Percentiles rank a stretch among this genome's conserved stretches.
Conservation (phyloP, 23 red algal species). For the Cyanidiococcus yangmingshanensis region DNA sequence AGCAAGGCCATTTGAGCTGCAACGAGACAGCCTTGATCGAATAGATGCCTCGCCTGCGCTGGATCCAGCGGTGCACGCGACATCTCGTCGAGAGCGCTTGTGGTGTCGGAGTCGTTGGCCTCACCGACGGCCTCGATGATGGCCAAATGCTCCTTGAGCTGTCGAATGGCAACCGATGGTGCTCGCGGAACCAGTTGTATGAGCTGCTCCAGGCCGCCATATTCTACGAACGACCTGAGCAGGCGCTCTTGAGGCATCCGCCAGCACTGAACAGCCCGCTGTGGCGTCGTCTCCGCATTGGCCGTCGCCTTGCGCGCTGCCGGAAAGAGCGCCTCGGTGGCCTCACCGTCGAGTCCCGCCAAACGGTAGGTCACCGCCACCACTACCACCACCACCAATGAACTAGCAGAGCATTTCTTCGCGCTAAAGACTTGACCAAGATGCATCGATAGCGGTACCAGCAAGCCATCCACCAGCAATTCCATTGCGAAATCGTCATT, state of each 20-base stretch:
- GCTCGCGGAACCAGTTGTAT: neutral
- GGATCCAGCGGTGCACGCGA: neutral
- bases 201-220: neutral
- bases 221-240: neutral
- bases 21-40: neutral
- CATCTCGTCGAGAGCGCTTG: neutral
- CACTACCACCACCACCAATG: conserved; percentile 55
- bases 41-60: neutral
- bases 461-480: conserved; percentile 58
- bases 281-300: no score
- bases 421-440: conserved; percentile 45
- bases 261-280: no score
- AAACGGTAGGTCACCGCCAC: no score
- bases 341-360: conserved; percentile 69
- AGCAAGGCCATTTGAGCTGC: neutral
- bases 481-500: conserved; percentile 85
- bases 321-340: conserved; percentile 60
- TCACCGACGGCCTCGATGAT: no score
- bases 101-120: neutral
- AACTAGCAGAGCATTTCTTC: conserved; percentile 23
- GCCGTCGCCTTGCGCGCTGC: conserved; percentile 35
- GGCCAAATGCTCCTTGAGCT: neutral
- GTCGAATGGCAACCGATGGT: neutral
- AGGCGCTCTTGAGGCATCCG: neutral
- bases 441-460: conserved; percentile 56